Conservation (phyloP, 2,329 filamentous ascomycete genomes). For the Colletotrichum acutatum region DNA sequence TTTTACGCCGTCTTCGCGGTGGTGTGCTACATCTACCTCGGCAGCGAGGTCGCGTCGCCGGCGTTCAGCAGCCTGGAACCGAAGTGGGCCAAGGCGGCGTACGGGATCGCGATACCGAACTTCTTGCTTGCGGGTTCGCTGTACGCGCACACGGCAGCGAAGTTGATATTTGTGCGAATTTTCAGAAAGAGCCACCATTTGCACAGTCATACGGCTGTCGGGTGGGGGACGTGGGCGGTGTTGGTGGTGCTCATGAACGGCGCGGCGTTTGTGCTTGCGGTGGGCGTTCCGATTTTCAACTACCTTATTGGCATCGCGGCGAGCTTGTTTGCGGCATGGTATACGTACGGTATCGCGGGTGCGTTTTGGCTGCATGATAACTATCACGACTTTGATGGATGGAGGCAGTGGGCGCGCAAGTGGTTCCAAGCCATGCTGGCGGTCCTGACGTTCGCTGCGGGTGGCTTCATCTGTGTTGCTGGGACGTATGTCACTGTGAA, state of each 20-base stretch:
- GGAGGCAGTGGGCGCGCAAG: constrained; percentile 48
- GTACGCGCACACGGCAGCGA: constrained; percentile 62
- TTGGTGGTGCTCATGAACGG: constrained; percentile 58
- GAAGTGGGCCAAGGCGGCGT: constrained; percentile 60
- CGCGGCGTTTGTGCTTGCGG: constrained; percentile 53
- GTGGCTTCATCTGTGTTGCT: constrained; percentile 59
- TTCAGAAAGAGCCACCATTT: constrained; percentile 58
- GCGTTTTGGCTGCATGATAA: constrained; percentile 63
- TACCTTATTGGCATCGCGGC: constrained; percentile 63
- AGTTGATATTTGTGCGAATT: constrained; percentile 61
- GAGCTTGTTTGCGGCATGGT: constrained; percentile 63
- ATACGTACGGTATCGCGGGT: constrained; percentile 63
- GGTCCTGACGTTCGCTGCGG: constrained; percentile 54
- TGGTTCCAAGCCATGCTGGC: constrained; percentile 52
- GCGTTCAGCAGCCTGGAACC: constrained; percentile 58
- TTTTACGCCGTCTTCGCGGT: constrained; percentile 63
- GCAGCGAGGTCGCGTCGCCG: constrained; percentile 55
- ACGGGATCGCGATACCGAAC: constrained; percentile 61
- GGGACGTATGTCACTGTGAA: constrained; percentile 62
- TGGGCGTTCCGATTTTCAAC: constrained; percentile 64
- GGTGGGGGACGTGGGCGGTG: constrained; percentile 58
- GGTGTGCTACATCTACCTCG: constrained; percentile 62
- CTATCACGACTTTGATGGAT: constrained; percentile 54
- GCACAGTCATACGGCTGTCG: constrained; percentile 56
- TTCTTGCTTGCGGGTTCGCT: constrained; percentile 60